Conservation (phyloP, 2,329 filamentous ascomycete genomes). For the Tympanopsis confertula region DNA sequence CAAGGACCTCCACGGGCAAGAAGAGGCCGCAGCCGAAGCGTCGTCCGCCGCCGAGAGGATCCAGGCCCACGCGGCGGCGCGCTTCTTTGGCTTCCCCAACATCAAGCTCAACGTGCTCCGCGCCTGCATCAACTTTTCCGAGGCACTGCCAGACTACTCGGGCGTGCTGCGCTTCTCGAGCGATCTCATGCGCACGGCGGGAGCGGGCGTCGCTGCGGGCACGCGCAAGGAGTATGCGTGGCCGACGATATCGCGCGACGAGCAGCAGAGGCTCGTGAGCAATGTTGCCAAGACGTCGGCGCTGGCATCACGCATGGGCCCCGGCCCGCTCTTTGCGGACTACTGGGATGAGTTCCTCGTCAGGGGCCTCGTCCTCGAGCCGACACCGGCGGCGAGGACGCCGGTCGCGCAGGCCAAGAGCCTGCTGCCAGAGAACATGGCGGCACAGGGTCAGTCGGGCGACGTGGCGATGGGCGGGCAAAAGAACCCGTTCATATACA, state of each 20-base stretch:
- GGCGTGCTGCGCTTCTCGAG: slow-evolving; percentile 83
- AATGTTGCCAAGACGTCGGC: slow-evolving; percentile 77
- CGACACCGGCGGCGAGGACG: slow-evolving; percentile 42
- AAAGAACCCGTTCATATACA: slow-evolving; percentile 85
- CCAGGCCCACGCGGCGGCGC: slow-evolving; percentile 40
- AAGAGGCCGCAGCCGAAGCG: slow-evolving; percentile 31
- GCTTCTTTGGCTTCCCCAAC: slow-evolving; percentile 65
- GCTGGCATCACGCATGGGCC: slow-evolving; percentile 64
- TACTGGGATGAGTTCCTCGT: slow-evolving; percentile 98
- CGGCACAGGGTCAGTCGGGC: too few relatives aligned
- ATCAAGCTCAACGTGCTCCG: slow-evolving; percentile 80
- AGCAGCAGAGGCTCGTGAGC: slow-evolving; percentile 72
- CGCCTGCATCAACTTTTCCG: slow-evolving; percentile 85
- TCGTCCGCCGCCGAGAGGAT: slow-evolving; percentile 44
- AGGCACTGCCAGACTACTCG: slow-evolving; percentile 82
- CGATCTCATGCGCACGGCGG: slow-evolving; percentile 70
- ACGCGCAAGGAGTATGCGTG: slow-evolving; percentile 73
- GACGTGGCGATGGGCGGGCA: slow-evolving; percentile 47
- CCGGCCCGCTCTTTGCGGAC: slow-evolving; percentile 60
- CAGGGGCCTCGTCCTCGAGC: slow-evolving; percentile 61
- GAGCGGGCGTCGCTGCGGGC: slow-evolving; percentile 66
- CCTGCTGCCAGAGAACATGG: slow-evolving; percentile 33
- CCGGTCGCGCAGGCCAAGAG: slow-evolving; percentile 54
- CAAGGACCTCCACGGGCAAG: slow-evolving; percentile 7
- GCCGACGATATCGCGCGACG: slow-evolving; percentile 67